Base-by-base conservation (phyloP, 257 asterid species). In the Solanum corneliomulleri region DNA sequence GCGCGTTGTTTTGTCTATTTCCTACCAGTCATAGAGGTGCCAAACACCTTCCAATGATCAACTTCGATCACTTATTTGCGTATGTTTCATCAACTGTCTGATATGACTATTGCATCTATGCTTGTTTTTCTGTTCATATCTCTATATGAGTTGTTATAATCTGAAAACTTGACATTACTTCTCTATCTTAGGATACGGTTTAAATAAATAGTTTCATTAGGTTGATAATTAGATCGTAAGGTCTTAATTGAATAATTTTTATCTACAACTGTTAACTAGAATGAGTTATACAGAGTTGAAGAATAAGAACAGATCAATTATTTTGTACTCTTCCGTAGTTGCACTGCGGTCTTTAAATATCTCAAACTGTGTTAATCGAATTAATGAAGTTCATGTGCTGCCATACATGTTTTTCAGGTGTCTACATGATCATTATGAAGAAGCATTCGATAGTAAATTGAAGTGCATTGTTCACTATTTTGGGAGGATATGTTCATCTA, bases 381-480 rank as follows among this genome's bases (percentile, higher is more conserved):
- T 29, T 11, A 37, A 72, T 37, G 81, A 47, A 72, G 49, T 72
- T 37, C 42, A 78, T 78, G 27, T 78, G 66, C 49, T 62, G 33
- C 20, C 11, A 18, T 52, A 69, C 88, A 45, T 78, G 84, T 49
- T 56, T 89, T 87, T 68, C 92, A 95, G 99, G 95, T 91, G 90
- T 88, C 92, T 94, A 49, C 94, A 93, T 66, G 96, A 93, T 90
- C 74, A 49, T 85, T 89, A 92, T 21, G 91, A 87, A 74, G 90
- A 85, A 90, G 87, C 89, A 69, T 94, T 88, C 87, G 93, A 95
- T 89, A 91, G 92, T 89, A 94, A 96, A 91, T 89, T 96, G 89
- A 96, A 91, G 91, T 96, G 98, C 91, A 92, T 96, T 74, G 62
- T 93, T 87, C 98, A 96, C 88, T 95, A 96, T 89, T 95, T 96